These are phyloP conservation scores for Excoecaria agallocha DNA, from an alignment of 345 rosid genomes.

Conservation along the genomic window DNA sequence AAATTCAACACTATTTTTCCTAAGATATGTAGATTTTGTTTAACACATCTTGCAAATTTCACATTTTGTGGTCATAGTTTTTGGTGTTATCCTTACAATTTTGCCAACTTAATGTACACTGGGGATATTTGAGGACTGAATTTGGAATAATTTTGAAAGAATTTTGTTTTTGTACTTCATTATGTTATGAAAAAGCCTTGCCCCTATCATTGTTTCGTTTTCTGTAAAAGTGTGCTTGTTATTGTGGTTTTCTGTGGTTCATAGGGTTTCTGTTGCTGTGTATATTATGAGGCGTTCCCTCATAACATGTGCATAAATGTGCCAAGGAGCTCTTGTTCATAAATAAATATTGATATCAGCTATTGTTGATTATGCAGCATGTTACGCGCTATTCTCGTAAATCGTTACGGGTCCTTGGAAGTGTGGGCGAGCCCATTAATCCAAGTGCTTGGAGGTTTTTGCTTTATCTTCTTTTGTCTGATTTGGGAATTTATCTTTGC, in stretches of 20 bases:
- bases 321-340: not conserved
- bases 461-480: constrained; percentile 21
- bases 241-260: not conserved
- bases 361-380: constrained; percentile 50
- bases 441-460: constrained; percentile 98
- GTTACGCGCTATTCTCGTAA: constrained; percentile 83
- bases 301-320: not conserved
- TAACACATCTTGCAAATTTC: not conserved
- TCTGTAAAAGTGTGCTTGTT: not conserved
- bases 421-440: constrained; percentile 99
- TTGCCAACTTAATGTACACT: not conserved
- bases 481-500: not conserved
- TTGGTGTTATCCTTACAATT: constrained; percentile 2
- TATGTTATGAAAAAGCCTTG: constrained; percentile 1
- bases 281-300: not conserved
- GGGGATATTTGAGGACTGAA: constrained; percentile 11
- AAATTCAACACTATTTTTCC: not conserved
- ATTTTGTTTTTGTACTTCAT: constrained; percentile 4
- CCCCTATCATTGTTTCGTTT: not conserved
- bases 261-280: not conserved
- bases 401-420: constrained; percentile 90
- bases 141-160: constrained; percentile 4
- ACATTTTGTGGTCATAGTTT: not conserved
- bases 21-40: not conserved
- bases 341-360: constrained; percentile 20